Evolutionary conservation across 2,329 filamentous ascomycete species (phyloP), one percentile per base, ranked within the genome.

Genomic region (Colletotrichum agaves): DNA sequence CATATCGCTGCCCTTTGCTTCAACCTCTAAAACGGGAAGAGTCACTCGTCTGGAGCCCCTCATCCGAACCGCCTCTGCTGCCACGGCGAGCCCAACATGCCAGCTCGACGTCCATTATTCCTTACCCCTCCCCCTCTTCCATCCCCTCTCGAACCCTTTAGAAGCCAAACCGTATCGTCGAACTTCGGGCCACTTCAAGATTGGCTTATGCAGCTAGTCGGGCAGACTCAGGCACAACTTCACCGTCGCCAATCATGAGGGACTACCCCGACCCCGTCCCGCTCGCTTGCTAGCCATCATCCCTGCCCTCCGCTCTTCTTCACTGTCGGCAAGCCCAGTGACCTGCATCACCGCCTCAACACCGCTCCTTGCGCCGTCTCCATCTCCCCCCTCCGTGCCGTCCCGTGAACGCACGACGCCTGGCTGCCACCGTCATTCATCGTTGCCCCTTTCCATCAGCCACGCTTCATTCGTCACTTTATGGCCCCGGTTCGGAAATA

Each of bases 141-240:
- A 37, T 61, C 55, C 55, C 59, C 61, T 55, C 53, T 33, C 44
- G 52, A 58, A 53, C 53, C 47, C 49, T 55, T 56, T 52, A 41
- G 41, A 56, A 47, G 61, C 27, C 44, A 59, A 65, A 59, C 41
- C 61, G 49, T 37, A 65, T 60, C 46, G 39, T 55, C 27, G 46
- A 17, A 53, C 65, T 47, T 60, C 39, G 13, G 12, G 11, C 52
- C 46, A 52, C 19, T 53, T 53, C 47, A 52, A 68, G 65, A 68
- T 68, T 68, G 61, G 61, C 65, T 41, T 27, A 55, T 65, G 65
- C 65, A 63, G 61, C 65, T 68, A 68, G 65, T 68, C 65, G 65
- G 65, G 65, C 65, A 68, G 55, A 68, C 64, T 68, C 65, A 68
- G 65, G 65, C 65, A 68, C 65, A 65, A 68, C 64, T 60, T 17